Percentiles rank a stretch among this genome's conserved stretches.
These are phyloP conservation scores for Ananas comosus DNA, from an alignment of 176 grass and related monocot species.

Conservation along the genomic window DNA sequence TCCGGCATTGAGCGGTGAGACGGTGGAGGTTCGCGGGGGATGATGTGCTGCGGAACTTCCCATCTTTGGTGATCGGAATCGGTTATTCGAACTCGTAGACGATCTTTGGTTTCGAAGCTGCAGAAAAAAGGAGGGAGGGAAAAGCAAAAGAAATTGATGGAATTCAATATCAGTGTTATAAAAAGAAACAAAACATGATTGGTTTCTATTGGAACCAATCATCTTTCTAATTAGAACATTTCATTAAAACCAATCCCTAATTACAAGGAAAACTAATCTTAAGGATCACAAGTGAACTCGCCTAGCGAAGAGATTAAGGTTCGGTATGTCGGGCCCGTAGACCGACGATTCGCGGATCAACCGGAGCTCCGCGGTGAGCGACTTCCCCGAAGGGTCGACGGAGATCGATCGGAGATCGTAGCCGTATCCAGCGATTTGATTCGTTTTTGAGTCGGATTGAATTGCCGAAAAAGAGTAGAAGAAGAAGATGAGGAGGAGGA, in stretches of 20 bases:
- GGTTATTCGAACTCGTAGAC: constrained; percentile 75
- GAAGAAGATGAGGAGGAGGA: constrained; percentile 1
- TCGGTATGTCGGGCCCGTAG: constrained; percentile 35
- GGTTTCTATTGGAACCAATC: too few relatives aligned
- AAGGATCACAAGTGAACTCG: constrained; percentile 13
- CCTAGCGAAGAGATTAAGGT: constrained; percentile 49
- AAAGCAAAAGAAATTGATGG: too few relatives aligned
- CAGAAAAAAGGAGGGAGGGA: neutral
- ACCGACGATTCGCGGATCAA: constrained; percentile 21
- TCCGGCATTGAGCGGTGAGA: neutral
- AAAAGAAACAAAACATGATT: too few relatives aligned
- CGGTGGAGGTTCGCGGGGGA: constrained; percentile 30
- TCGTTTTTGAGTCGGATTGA: neutral
- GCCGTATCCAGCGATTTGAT: constrained; percentile 13
- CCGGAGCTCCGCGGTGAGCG: constrained; percentile 35
- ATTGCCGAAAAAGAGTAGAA: neutral
- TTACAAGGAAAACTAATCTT: neutral
- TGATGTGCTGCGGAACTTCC: constrained; percentile 61
- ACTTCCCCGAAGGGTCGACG: constrained; percentile 4
- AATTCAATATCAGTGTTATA: too few relatives aligned
- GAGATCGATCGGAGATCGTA: constrained; percentile 33
- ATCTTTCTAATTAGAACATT: too few relatives aligned
- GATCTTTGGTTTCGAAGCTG: constrained; percentile 62
- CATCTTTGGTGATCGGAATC: constrained; percentile 53
- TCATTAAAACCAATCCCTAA: too few relatives aligned